Conservation (phyloP, 139 green algal species). For the Pseudopediastrum boryanum region DNA sequence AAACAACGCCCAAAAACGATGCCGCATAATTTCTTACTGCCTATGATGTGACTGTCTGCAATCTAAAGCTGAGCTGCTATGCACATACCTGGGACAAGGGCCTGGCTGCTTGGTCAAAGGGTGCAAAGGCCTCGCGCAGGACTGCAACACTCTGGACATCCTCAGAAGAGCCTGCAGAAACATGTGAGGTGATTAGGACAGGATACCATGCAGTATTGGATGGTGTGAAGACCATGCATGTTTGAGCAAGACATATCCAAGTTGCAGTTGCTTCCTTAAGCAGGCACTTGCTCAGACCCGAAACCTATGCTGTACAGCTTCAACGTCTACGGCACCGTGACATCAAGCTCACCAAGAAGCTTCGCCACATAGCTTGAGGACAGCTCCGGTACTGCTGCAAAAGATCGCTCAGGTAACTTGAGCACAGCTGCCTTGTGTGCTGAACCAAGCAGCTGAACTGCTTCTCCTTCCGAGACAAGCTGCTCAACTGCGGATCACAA, state of each 20-base stretch:
- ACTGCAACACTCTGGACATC: constrained; percentile 55
- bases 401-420: constrained; percentile 63
- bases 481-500: too few relatives aligned
- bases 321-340: background rate
- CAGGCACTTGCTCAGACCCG: background rate
- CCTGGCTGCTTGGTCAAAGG: constrained; percentile 52
- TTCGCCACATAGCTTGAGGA: constrained; percentile 41
- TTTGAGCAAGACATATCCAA: background rate
- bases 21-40: background rate
- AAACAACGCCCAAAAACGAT: background rate
- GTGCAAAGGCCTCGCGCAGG: constrained; percentile 68
- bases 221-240: background rate
- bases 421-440: constrained; percentile 55
- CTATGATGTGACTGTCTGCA: background rate
- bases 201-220: background rate
- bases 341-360: background rate
- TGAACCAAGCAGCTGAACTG: background rate
- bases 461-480: too few relatives aligned
- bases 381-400: constrained; percentile 59
- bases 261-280: background rate
- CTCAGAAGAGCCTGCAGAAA: background rate
- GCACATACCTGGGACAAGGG: constrained; percentile 37
- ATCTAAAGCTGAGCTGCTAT: background rate
- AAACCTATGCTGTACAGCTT: background rate
- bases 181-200: background rate